Evolutionary conservation across 192 early-diverging fungal species (phyloP), one percentile per base, ranked within the genome.

Genomic region (Coemansia sp.): DNA sequence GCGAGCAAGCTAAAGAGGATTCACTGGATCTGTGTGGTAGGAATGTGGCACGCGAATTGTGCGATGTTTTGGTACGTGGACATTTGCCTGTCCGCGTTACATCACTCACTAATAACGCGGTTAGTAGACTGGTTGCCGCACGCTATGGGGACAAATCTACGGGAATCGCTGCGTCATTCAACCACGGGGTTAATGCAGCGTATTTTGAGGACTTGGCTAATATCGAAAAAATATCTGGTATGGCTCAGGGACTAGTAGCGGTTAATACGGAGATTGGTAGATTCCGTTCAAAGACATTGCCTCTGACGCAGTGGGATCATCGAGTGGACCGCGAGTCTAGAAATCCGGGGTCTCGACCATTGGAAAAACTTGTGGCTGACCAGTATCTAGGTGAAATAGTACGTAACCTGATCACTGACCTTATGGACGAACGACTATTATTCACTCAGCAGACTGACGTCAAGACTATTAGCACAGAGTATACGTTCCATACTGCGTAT

Each of bases 181-280:
- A 96, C 72, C 97, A 92, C 38, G 97, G 97, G 49, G 88, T 93
- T 70, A 97, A 97, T 63, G 95, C 93, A 57, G 94, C 96, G 12
- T 99, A 97, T 77, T 87, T 94, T 42, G 97, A 98, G 82, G 81
- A 90, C 57, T 81, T 93, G 51, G 51, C 72, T 34, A 89, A 89
- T 16, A 90, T 97, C 41, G 70, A 76, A 72, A 92, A 92, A 71
- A 76, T 82, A 61, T 29, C 29, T 29, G 22, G 22, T 12, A 42
- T 62, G 18, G 77, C 71, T 8, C 5, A 76, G 60, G 67, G 77
- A 69, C 31, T 77, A 13, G 94, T 97, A 89, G 88, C 93, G 63
- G 91, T 97, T 77, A 96, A 98, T 79, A 95, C 93, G 69, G 97
- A 98, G 79, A 94, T 94, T 87, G 97, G 97, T 42, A 90, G 90